phyloP scores from a whole-genome alignment of 1,284 basidiomycete genomes.

The Vanrija pseudolonga region DNA sequence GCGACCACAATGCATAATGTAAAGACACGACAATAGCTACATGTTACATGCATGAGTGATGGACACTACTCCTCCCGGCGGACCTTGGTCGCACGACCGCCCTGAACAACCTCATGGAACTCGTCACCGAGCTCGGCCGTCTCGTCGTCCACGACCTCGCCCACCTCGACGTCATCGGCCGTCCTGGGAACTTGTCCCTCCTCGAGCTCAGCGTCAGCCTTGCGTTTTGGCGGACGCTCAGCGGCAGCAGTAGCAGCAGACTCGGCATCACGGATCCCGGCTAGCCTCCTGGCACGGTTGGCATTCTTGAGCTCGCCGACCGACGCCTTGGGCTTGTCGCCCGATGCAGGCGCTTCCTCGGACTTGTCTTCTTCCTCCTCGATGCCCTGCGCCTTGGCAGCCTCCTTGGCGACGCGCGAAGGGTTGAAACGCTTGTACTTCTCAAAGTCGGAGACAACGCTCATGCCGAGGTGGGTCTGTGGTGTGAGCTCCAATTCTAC shows the following conservation, averaged over 20 bases:
- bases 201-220: conserved; percentile 9
- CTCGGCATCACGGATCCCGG: background rate
- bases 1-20: too few species aligned
- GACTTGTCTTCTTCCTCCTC: background rate
- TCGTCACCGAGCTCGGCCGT: conserved; percentile 14
- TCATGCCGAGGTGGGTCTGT: conserved; percentile 32
- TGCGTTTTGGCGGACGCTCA: conserved; percentile 9
- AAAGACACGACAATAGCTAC: too few species aligned
- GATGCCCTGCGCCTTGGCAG: conserved; percentile 10
- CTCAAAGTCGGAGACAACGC: conserved; percentile 37
- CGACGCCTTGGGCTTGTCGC: conserved; percentile 1
- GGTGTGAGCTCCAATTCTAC: background rate
- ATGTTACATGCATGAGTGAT: background rate
- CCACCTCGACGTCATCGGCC: conserved; percentile 12
- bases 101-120: conserved; percentile 16
- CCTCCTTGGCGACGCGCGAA: conserved; percentile 15
- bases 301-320: conserved; percentile 9
- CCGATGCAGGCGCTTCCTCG: background rate
- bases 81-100: conserved; percentile 16
- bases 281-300: background rate
- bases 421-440: conserved; percentile 39
- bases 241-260: background rate
- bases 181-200: conserved; percentile 9
- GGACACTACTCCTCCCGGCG: conserved; percentile 13
- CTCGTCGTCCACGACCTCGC: conserved; percentile 19